A percentile compares a stretch with the other conserved stretches of the same genome.
These are phyloP conservation scores for Populus ilicifolia DNA, from an alignment of 345 rosid genomes.

Conservation along the genomic window DNA sequence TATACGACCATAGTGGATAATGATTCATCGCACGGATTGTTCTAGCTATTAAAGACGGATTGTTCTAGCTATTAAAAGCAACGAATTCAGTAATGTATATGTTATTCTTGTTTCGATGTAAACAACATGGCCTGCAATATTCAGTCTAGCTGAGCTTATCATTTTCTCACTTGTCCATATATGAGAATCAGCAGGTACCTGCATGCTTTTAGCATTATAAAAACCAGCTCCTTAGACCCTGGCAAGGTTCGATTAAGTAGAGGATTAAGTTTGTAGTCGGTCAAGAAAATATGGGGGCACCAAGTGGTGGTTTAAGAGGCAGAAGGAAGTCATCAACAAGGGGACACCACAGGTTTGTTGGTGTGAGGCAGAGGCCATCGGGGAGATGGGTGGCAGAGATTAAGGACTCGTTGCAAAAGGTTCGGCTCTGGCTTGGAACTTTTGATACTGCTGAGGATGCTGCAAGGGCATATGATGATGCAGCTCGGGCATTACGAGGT, in stretches of 20 bases:
- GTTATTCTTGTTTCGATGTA: constrained; percentile 2
- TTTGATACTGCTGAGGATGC: constrained; percentile 61
- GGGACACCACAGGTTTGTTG: constrained; percentile 49
- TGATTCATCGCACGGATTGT: neutral
- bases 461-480: constrained; percentile 50
- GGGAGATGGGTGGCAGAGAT: constrained; percentile 66
- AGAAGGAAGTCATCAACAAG: constrained; percentile 38
- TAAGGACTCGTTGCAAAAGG: constrained; percentile 48
- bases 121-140: constrained; percentile 19
- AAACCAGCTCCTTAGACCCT: neutral
- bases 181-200: neutral
- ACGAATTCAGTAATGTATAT: neutral
- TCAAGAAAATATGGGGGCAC: constrained; percentile 14
- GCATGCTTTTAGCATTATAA: constrained; percentile 5
- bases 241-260: neutral
- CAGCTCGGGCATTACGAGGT: constrained; percentile 48
- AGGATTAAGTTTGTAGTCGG: neutral
- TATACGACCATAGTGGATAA: too few species aligned
- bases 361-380: constrained; percentile 54
- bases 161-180: constrained; percentile 3
- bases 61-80: neutral
- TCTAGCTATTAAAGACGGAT: neutral
- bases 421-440: constrained; percentile 56
- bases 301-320: constrained; percentile 11
- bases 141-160: neutral